Percentiles rank a stretch among this genome's conserved stretches.
phyloP scores from a whole-genome alignment of 2,329 filamentous ascomycete species.

The Sporothrix luriei region DNA sequence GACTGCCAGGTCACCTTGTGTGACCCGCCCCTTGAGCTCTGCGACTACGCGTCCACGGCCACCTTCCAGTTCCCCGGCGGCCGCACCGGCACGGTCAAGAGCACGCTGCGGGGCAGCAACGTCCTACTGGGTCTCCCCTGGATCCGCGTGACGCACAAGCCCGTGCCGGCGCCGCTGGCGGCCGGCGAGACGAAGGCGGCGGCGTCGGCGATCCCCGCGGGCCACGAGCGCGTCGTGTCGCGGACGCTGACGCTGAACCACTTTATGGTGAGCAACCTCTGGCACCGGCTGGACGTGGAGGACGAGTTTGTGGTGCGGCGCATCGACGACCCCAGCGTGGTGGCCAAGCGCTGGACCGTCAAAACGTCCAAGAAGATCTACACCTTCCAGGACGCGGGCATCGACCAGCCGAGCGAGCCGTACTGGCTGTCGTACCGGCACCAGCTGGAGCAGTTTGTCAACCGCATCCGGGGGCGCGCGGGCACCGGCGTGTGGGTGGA shows the following conservation, averaged over 20 bases:
- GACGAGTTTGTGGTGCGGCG: constrained; percentile 43
- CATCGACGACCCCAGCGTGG: constrained; percentile 35
- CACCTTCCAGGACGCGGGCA: constrained; percentile 43
- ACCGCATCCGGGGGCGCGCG: constrained; percentile 47
- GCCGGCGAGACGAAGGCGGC: not conserved
- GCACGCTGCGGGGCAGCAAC: constrained; percentile 28
- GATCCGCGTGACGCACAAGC: constrained; percentile 26
- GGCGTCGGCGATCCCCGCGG: constrained; percentile 13
- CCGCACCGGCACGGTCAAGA: constrained; percentile 41
- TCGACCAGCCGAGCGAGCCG: constrained; percentile 41
- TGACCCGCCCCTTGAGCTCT: constrained; percentile 41
- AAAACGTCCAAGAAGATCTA: constrained; percentile 43
- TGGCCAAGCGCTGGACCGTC: constrained; percentile 32
- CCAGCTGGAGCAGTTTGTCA: constrained; percentile 54
- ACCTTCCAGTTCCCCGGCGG: constrained; percentile 48
- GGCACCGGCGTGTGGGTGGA: constrained; percentile 47
- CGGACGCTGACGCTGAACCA: constrained; percentile 41
- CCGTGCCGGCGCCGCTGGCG: constrained; percentile 20
- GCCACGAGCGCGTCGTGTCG: constrained; percentile 33
- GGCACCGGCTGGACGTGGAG: constrained; percentile 45
- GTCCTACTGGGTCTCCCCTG: not conserved
- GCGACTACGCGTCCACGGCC: constrained; percentile 44
- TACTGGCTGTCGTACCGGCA: constrained; percentile 52
- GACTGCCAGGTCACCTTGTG: constrained; percentile 41
- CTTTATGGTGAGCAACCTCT: constrained; percentile 40